phyloP scores from a whole-genome alignment of 352 stramenopile genomes.

The Blastocystis sp. region DNA sequence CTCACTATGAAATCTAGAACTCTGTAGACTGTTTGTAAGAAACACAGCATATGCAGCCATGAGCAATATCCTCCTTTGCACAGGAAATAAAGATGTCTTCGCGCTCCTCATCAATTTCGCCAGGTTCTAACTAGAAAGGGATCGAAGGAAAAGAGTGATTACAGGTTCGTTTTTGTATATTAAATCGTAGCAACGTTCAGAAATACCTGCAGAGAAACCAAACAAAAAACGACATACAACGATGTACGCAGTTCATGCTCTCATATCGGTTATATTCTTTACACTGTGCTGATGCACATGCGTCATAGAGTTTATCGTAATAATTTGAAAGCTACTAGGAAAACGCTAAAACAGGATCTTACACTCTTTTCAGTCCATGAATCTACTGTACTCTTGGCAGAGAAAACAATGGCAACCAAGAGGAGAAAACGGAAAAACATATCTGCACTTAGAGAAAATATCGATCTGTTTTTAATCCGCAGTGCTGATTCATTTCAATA shows the following conservation, averaged over 20 bases:
- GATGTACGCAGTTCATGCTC: constrained; percentile 42
- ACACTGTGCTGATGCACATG: background rate
- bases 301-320: background rate
- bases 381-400: background rate
- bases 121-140: background rate
- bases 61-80: constrained; percentile 1
- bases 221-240: background rate
- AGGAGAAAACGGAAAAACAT: background rate
- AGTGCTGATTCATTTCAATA: too few species aligned
- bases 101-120: background rate
- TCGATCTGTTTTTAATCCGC: background rate
- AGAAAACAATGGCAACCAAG: background rate
- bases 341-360: background rate
- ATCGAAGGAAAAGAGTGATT: background rate
- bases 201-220: background rate
- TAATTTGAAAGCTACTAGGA: background rate
- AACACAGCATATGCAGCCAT: background rate
- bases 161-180: constrained; percentile 7
- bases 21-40: background rate
- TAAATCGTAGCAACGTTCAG: background rate
- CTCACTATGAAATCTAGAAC: background rate
- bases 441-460: background rate
- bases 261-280: constrained; percentile 27
- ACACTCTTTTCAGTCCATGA: background rate
- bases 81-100: constrained; percentile 21